Evolutionary conservation across 1,139 yeast species (phyloP).

Genomic region (Wickerhamomyces sp.): DNA sequence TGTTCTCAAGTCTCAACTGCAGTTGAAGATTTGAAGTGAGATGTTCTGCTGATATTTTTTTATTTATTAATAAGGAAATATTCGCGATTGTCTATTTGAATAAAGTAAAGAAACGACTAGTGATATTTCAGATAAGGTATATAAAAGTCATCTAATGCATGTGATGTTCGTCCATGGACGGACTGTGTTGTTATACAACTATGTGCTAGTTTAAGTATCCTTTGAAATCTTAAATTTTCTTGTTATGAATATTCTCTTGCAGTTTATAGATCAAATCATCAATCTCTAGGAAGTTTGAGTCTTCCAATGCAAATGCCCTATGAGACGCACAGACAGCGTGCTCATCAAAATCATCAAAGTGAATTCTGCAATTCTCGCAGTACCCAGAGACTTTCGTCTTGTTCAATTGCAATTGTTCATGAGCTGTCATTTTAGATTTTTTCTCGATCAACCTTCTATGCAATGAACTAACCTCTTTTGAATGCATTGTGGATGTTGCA

Average conservation of each 20-base stretch:
- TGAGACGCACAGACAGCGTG: conserved; percentile 74
- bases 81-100: neutral
- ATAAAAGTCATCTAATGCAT: too few relatives aligned
- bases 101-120: neutral
- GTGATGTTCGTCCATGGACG: too few relatives aligned
- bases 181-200: too few relatives aligned
- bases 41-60: too few relatives aligned
- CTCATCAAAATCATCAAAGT: conserved; percentile 74
- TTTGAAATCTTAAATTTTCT: conserved; percentile 3
- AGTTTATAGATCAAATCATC: conserved; percentile 60
- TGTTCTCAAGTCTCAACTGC: too few relatives aligned
- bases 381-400: conserved; percentile 48
- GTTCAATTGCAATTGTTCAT: conserved; percentile 6
- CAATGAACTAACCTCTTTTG: conserved; percentile 58
- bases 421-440: conserved; percentile 21
- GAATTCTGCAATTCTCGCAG: conserved; percentile 92
- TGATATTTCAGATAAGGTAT: too few relatives aligned
- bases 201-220: too few relatives aligned
- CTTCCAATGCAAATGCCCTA: conserved; percentile 72
- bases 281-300: conserved; percentile 67
- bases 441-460: conserved; percentile 41
- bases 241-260: conserved; percentile 24
- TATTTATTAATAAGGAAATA: neutral
- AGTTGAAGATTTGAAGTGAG: too few relatives aligned
- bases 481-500: conserved; percentile 59